Evolutionary conservation across 2,329 filamentous ascomycete species (phyloP).

Genomic region (Calonectria crousiana): DNA sequence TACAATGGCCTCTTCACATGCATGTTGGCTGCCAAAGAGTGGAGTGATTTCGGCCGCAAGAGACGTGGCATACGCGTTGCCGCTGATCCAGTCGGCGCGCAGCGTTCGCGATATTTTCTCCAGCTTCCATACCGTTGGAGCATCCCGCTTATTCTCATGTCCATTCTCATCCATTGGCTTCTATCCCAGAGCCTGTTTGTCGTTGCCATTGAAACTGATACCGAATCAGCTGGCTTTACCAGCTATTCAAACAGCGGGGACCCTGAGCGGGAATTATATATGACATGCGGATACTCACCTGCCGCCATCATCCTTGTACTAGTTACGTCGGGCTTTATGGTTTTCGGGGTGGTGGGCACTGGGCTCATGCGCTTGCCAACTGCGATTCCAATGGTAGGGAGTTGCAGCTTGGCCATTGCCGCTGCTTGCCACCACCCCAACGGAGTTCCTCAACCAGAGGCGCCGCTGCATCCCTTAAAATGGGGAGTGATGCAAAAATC

Average conservation of each 20-base stretch:
- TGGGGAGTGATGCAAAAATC: constrained; percentile 17
- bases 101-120: constrained; percentile 27
- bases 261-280: neutral
- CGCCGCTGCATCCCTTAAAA: neutral
- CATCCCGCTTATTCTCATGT: constrained; percentile 1
- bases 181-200: constrained; percentile 27
- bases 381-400: constrained; percentile 12
- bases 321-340: neutral
- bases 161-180: constrained; percentile 21
- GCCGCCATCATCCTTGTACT: constrained; percentile 18
- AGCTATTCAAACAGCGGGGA: neutral
- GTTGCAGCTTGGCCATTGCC: constrained; percentile 25
- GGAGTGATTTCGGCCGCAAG: constrained; percentile 21
- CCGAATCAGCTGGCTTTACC: neutral
- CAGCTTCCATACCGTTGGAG: constrained; percentile 27
- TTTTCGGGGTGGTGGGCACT: neutral
- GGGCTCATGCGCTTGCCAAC: constrained; percentile 4
- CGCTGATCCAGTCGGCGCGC: neutral
- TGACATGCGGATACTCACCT: constrained; percentile 25
- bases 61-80: constrained; percentile 13
- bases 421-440: constrained; percentile 25
- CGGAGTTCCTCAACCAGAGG: constrained; percentile 5
- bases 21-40: constrained; percentile 26
- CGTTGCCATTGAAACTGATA: constrained; percentile 9
- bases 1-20: constrained; percentile 22